Base-by-base conservation (phyloP, 2,329 filamentous ascomycete genomes). In the Dichotomopilus funicola region DNA sequence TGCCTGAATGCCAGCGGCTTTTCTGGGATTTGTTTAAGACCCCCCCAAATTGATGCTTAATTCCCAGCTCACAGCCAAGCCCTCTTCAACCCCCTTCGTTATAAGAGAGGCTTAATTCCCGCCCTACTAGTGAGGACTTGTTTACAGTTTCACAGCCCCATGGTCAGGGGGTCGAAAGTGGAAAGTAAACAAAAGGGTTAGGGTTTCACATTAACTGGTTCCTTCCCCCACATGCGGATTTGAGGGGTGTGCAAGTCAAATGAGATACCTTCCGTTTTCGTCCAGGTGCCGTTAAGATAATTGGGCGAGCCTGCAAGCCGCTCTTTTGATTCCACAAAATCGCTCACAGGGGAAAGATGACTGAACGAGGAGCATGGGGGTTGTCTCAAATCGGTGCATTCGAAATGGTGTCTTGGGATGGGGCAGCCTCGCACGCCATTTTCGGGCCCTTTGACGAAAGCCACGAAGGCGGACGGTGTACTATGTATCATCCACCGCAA, bases 21-120 rank as follows among this genome's bases (percentile, higher is more conserved):
- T n/a, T n/a, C n/a, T n/a, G n/a, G n/a, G n/a, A n/a, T n/a, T n/a
- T n/a, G n/a, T n/a, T n/a, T n/a, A n/a, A n/a, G n/a, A n/a, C n/a
- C n/a, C n/a, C n/a, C n/a, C n/a, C n/a, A n/a, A n/a, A n/a, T n/a
- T n/a, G n/a, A n/a, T n/a, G n/a, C n/a, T n/a, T n/a, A n/a, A n/a
- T n/a, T n/a, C n/a, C n/a, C n/a, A n/a, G n/a, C n/a, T n/a, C n/a
- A n/a, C n/a, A n/a, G n/a, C n/a, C n/a, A n/a, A n/a, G n/a, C n/a
- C n/a, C n/a, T n/a, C n/a, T n/a, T n/a, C n/a, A n/a, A n/a, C n/a
- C n/a, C n/a, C n/a, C n/a, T n/a, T n/a, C n/a, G n/a, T n/a, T n/a
- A n/a, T n/a, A 46, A 53, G 12, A 76, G 75, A n/a, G 6, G 41
- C 35, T 13, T 13, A 53, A 8, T 36, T 53, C 13, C 34, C 2